phyloP scores from a whole-genome alignment of 805 yeast species.

The Clavispora phyllophila region DNA sequence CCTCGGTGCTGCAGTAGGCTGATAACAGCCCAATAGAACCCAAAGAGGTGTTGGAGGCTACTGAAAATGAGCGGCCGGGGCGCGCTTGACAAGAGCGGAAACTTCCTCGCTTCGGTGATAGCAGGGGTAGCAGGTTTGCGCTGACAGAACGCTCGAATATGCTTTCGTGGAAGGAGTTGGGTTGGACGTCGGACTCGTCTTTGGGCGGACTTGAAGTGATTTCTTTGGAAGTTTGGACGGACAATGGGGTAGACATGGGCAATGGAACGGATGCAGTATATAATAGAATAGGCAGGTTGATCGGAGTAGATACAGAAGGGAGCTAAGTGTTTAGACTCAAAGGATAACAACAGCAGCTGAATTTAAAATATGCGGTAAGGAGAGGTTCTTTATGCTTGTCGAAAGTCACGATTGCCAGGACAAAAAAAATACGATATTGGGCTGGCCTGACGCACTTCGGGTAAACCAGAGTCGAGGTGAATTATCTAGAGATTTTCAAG shows the following conservation, averaged over 20 bases:
- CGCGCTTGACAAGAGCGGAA: neutral
- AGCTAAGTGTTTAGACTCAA: neutral
- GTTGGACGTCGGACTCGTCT: neutral
- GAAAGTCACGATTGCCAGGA: neutral
- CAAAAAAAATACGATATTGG: neutral
- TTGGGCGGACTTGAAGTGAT: neutral
- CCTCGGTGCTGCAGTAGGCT: slow-evolving; percentile 23
- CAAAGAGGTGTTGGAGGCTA: slow-evolving; percentile 3
- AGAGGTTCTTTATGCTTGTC: neutral
- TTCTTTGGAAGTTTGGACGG: neutral
- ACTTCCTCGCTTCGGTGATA: slow-evolving; percentile 1
- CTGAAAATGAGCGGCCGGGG: slow-evolving; percentile 4
- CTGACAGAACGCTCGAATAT: slow-evolving; percentile 7
- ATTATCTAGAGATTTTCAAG: neutral
- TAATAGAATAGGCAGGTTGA: neutral
- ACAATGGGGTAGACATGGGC: neutral
- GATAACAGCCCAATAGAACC: slow-evolving; percentile 6
- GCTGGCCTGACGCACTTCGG: neutral
- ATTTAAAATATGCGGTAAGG: neutral
- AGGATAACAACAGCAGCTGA: neutral
- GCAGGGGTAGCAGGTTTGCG: slow-evolving; percentile 1
- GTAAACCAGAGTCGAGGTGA: neutral
- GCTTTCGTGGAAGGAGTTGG: neutral
- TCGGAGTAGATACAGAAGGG: neutral
- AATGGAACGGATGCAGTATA: neutral